phyloP scores from a whole-genome alignment of 2,329 filamentous ascomycete species.

The Periglandula ipomoeae region DNA sequence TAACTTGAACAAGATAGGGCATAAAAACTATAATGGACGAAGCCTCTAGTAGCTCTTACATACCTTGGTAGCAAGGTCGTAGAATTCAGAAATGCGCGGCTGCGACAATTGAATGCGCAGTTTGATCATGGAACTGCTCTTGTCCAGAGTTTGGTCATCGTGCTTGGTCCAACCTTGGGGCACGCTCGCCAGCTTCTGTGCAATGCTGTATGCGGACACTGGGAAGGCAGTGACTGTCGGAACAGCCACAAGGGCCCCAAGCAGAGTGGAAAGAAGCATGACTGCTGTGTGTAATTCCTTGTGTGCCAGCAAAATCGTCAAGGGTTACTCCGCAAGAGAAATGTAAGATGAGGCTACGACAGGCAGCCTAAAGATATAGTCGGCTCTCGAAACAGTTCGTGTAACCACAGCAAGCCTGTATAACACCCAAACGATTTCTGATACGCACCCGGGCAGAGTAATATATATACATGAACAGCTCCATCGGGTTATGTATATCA shows the following conservation, averaged over 20 bases:
- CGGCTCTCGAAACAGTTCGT: neutral
- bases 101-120: constrained; percentile 6
- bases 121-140: constrained; percentile 4
- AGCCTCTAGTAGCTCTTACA: no score
- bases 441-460: no score
- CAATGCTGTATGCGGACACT: neutral
- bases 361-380: no score
- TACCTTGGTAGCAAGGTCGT: constrained; percentile 5
- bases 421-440: neutral
- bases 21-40: no score
- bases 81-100: constrained; percentile 5
- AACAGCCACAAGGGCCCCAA: neutral
- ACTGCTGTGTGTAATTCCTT: no score
- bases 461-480: no score
- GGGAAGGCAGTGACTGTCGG: neutral
- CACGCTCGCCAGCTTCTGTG: neutral
- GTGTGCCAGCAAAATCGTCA: no score
- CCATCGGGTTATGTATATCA: no score
- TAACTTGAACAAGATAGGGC: no score
- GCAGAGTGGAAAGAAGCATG: neutral
- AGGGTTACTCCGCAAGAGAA: no score
- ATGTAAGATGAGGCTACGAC: no score
- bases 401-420: neutral
- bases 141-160: neutral
- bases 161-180: constrained; percentile 5